Percentiles rank a stretch among this genome's conserved stretches.
Evolutionary conservation across 768 basidiomycete genomes (phyloP).

Genomic region (Boletus rubroflammeus): DNA sequence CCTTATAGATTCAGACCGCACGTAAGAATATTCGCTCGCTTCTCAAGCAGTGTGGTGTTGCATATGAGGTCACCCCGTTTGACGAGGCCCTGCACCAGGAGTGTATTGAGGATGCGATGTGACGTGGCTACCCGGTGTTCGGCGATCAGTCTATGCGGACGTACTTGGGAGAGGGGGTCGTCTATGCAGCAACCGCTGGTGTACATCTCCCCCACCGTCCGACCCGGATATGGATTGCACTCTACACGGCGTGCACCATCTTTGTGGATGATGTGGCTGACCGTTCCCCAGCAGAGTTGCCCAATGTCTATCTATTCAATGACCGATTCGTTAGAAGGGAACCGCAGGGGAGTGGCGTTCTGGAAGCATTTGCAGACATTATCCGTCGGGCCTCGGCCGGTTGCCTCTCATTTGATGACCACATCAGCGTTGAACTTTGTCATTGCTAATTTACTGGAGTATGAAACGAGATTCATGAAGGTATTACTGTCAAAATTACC

Average conservation of each 20-base stretch:
- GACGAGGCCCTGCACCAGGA: slow-evolving; percentile 16
- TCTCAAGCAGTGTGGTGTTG: slow-evolving; percentile 14
- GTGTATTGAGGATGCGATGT: slow-evolving; percentile 21
- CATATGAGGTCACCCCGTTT: slow-evolving; percentile 7
- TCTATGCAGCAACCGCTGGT: slow-evolving; percentile 10
- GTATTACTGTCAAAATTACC: slow-evolving; percentile 7
- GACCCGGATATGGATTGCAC: background rate
- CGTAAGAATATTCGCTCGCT: slow-evolving; percentile 12
- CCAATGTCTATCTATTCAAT: background rate
- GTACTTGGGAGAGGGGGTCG: slow-evolving; percentile 31
- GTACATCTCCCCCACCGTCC: background rate
- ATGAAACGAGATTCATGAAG: slow-evolving; percentile 27
- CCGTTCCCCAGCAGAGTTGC: slow-evolving; percentile 16
- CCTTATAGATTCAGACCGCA: slow-evolving; percentile 4
- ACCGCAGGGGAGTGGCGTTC: slow-evolving; percentile 23
- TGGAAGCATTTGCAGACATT: background rate
- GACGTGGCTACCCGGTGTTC: slow-evolving; percentile 26
- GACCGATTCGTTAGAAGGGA: slow-evolving; percentile 17
- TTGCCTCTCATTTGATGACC: slow-evolving; percentile 35
- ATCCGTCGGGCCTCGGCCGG: background rate
- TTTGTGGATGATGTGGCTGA: slow-evolving; percentile 35
- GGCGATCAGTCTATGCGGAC: slow-evolving; percentile 21
- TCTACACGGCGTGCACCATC: slow-evolving; percentile 9
- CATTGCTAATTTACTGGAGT: slow-evolving; percentile 32
- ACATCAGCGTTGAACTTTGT: slow-evolving; percentile 36